A percentile compares a stretch with the other conserved stretches of the same genome.
Conservation (phyloP, 73 alveolate genomes). For the Paramecium sexaurelia region DNA sequence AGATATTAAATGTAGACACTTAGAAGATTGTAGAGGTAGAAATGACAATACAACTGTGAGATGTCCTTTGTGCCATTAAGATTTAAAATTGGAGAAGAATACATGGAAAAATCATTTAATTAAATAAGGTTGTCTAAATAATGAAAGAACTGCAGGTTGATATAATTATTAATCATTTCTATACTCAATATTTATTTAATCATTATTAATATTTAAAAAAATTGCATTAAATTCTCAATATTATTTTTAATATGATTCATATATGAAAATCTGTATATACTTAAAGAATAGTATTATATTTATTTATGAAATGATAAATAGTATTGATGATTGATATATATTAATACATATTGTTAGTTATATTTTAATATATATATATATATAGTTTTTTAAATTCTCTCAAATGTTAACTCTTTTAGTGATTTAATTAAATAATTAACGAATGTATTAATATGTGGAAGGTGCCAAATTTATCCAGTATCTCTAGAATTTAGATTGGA, state of each 20-base stretch:
- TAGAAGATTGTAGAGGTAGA: constrained; percentile 67
- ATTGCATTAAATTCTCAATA: too few relatives aligned
- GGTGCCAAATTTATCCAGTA: background rate
- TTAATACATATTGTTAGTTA: too few relatives aligned
- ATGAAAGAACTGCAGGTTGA: constrained; percentile 78
- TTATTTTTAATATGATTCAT: too few relatives aligned
- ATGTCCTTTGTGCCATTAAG: constrained; percentile 98
- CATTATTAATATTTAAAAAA: too few relatives aligned
- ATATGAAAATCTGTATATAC: too few relatives aligned
- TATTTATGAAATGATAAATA: too few relatives aligned
- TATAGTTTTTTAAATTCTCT: too few relatives aligned
- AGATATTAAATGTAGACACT: constrained; percentile 4
- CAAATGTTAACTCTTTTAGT: too few relatives aligned
- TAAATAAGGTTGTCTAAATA: constrained; percentile 86
- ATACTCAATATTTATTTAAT: background rate
- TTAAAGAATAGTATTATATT: too few relatives aligned
- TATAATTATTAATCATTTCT: background rate
- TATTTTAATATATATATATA: too few relatives aligned
- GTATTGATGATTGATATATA: too few relatives aligned
- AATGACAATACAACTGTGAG: constrained; percentile 84
- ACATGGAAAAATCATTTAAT: constrained; percentile 95
- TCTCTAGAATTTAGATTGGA: constrained; percentile 1
- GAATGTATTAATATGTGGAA: constrained; percentile 32
- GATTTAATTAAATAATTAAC: background rate
- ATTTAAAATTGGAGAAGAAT: constrained; percentile 85